Conservation (phyloP, 768 basidiomycete genomes). For the Strobilomyces dryophilus region DNA sequence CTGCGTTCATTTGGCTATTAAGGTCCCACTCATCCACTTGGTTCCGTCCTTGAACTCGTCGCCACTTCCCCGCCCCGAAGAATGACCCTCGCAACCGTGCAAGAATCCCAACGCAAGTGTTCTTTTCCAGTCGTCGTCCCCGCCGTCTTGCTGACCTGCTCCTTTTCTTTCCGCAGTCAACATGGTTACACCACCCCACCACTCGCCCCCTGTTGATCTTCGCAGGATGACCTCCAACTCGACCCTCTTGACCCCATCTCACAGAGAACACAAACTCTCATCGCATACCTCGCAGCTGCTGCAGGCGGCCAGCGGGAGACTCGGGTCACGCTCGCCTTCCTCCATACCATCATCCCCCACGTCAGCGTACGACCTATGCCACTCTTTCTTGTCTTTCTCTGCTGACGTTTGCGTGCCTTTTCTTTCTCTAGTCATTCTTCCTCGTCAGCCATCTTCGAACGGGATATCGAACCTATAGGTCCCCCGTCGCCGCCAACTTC, state of each 20-base stretch:
- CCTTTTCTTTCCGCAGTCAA: slow-evolving; percentile 9
- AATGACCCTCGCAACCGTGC: slow-evolving; percentile 15
- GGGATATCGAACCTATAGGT: slow-evolving; percentile 71
- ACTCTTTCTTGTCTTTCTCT: slow-evolving; percentile 2
- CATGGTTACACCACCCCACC: slow-evolving; percentile 14
- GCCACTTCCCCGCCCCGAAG: neutral
- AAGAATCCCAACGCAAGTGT: slow-evolving; percentile 17
- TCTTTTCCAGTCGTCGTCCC: neutral
- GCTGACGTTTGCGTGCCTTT: slow-evolving; percentile 6
- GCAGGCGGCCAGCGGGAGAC: slow-evolving; percentile 36
- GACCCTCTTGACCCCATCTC: slow-evolving; percentile 38
- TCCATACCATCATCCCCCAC: slow-evolving; percentile 79
- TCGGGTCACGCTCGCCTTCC: slow-evolving; percentile 64
- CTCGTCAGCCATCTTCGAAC: slow-evolving; percentile 87
- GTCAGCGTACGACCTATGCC: slow-evolving; percentile 53
- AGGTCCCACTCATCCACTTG: slow-evolving; percentile 12
- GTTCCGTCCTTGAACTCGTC: slow-evolving; percentile 6
- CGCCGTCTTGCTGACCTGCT: neutral
- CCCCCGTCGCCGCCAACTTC: slow-evolving; percentile 36
- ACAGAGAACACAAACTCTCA: slow-evolving; percentile 37
- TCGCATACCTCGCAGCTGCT: slow-evolving; percentile 47
- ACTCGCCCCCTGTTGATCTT: slow-evolving; percentile 42
- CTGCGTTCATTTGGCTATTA: slow-evolving; percentile 19
- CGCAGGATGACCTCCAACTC: slow-evolving; percentile 53
- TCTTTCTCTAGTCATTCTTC: slow-evolving; percentile 50